Base-by-base conservation (phyloP, 805 yeast species). In the Tetrapisispora fleetii region DNA sequence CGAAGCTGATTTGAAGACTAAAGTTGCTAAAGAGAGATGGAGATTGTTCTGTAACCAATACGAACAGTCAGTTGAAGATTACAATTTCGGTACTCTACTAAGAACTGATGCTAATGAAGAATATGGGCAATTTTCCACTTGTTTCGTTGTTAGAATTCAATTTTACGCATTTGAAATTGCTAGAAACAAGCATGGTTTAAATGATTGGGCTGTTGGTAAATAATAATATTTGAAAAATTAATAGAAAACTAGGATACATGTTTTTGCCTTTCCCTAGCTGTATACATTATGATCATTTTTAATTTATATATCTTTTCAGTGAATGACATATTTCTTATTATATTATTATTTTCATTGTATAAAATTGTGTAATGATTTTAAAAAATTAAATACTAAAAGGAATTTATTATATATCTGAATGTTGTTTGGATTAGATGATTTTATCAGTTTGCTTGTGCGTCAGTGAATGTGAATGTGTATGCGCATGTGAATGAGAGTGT, bases 151-250 rank as follows among this genome's bases (percentile, higher is more conserved):
- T 50, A 82, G 98, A 71, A 79, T 91, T 63, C 98, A 93, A 71
- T 93, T 93, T 65, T 85, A 90, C 60, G 96, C 96, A 48, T 77
- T 89, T 62, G 99, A 93, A 73, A 84, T 93, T 54, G 88, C 87
- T 52, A 84, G 99, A 77, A 93, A 93, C 73, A 85, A 81, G 67
- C 76, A 76, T 55, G 95, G 95, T 36, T 75, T 85, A 60, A 93
- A 93, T 70, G 96, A 93, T 70, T 93, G 99, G 99, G 75, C 80
- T 48, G 68, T 65, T 49, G 69, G 70, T 52, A 64, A 71, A 40
- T 51, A 54, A 50, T 47, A 24, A 24, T 24, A 24, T 24, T 24
- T 4, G 28, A 24, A 24, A 24, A 24, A 6, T 24, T 4, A 6
- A 24, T 24, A 24, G 8, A 24, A 6, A 24, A 24, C 28, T 24